Evolutionary conservation across 2,329 filamentous ascomycete genomes (phyloP), one percentile per base, ranked within the genome.

Genomic region (Phialocephala subalpina): DNA sequence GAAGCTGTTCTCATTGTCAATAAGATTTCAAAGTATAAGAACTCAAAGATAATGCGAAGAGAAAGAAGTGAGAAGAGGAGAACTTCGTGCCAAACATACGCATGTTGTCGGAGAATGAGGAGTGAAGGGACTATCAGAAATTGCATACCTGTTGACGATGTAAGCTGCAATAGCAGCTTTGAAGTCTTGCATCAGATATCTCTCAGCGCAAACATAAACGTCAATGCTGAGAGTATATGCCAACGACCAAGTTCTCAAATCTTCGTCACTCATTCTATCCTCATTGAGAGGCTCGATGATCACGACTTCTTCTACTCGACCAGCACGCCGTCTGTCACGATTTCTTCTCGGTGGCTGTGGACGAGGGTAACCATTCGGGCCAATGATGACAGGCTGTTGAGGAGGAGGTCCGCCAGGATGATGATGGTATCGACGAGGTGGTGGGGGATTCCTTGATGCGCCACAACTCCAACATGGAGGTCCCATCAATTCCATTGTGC

Each of bases 121-220:
- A 33, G 52, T 7, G 27, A 14, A 18, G n/a, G 1, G 18, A 27
- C 9, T 8, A 11, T 25, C 8, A 33, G 29, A 25, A 53, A 27
- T 12, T 36, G 18, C 59, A 27, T 58, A 67, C 67, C 64, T 81
- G 72, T 84, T 81, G 67, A 85, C 77, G 63, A 79, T 78, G 35
- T 74, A 78, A 3, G 79, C 77, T 58, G 81, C 77, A 42, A 84
- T 78, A 53, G 77, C 78, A 4, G 64, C 67, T 70, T 82, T 81
- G 73, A 85, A 81, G 58, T 79, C 79, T 29, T 81, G 78, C 72
- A 85, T 80, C 60, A 84, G 76, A 71, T 80, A 84, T 60, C 80
- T 80, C 68, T 83, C 78, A 8, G 82, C 82, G 61, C 81, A 81
- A 60, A 84, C 80, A 73, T 85, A 84, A 14, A 84, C 82, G 61